A percentile compares a stretch with the other conserved stretches of the same genome.
These are phyloP conservation scores for Penicillium expansum DNA, from an alignment of 2,329 filamentous ascomycete species.

Conservation along the genomic window DNA sequence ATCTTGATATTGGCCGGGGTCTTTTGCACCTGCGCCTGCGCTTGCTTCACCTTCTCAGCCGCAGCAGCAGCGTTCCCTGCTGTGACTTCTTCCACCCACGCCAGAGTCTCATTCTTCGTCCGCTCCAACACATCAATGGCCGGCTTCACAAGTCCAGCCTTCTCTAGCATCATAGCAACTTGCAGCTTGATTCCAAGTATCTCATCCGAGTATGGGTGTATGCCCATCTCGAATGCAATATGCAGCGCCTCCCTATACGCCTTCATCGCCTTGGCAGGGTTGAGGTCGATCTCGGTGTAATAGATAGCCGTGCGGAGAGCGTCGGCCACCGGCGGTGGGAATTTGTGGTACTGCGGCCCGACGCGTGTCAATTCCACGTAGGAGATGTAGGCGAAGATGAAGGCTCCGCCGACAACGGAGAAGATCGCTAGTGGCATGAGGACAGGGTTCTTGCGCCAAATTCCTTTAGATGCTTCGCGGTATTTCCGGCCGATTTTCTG, in stretches of 20 bases:
- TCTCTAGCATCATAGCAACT: slow-evolving; percentile 75
- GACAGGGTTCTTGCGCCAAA: slow-evolving; percentile 46
- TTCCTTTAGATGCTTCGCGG: slow-evolving; percentile 37
- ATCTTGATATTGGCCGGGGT: slow-evolving; percentile 22
- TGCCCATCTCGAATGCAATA: slow-evolving; percentile 66
- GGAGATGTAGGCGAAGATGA: slow-evolving; percentile 40
- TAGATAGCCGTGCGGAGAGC: slow-evolving; percentile 81
- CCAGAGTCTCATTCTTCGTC: slow-evolving; percentile 66
- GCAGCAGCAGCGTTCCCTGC: slow-evolving; percentile 19
- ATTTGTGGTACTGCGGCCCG: slow-evolving; percentile 43
- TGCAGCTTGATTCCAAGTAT: slow-evolving; percentile 86
- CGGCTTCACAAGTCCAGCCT: slow-evolving; percentile 65
- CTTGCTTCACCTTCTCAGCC: slow-evolving; percentile 12
- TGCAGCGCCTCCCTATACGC: slow-evolving; percentile 79
- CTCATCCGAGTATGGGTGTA: slow-evolving; percentile 90
- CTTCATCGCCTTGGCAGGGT: slow-evolving; percentile 73
- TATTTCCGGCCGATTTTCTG: slow-evolving; percentile 35
- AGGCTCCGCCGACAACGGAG: slow-evolving; percentile 35
- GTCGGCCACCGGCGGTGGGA: slow-evolving; percentile 46
- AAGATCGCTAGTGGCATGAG: slow-evolving; percentile 43
- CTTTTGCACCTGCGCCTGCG: slow-evolving; percentile 19
- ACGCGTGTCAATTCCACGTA: slow-evolving; percentile 46
- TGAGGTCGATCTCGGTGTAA: slow-evolving; percentile 73
- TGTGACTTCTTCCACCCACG: slow-evolving; percentile 35
- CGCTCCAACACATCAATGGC: slow-evolving; percentile 76